These are phyloP conservation scores for Holtermannia corniformis DNA, from an alignment of 768 basidiomycete genomes.

Conservation along the genomic window DNA sequence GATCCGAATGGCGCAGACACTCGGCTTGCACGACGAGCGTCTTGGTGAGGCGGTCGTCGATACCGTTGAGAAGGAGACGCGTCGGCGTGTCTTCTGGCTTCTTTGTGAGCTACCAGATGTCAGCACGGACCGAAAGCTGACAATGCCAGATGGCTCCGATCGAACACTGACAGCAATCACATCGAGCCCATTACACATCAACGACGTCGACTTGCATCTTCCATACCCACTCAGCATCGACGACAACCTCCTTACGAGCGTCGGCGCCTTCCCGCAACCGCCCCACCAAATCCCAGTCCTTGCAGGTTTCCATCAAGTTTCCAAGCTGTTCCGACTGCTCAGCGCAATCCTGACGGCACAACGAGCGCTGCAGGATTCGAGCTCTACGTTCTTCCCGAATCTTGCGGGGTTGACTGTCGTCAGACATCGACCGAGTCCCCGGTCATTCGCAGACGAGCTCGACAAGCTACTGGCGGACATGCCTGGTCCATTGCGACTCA, in stretches of 20 bases:
- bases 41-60: conserved; percentile 5
- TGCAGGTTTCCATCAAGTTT: conserved; percentile 18
- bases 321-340: conserved; percentile 17
- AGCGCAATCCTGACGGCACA: conserved; percentile 8
- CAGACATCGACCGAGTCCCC: neutral
- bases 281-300: conserved; percentile 12
- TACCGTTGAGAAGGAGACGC: conserved; percentile 15
- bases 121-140: neutral
- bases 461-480: conserved; percentile 7
- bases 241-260: conserved; percentile 17
- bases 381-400: conserved; percentile 3
- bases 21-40: conserved; percentile 21
- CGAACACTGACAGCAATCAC: conserved; percentile 18
- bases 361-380: neutral
- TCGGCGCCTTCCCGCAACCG: conserved; percentile 16
- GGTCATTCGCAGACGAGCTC: conserved; percentile 8
- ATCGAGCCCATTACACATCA: conserved; percentile 12
- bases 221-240: conserved; percentile 16
- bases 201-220: conserved; percentile 17
- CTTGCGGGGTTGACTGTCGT: neutral
- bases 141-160: conserved; percentile 19
- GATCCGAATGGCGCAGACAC: conserved; percentile 11
- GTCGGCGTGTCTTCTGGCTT: conserved; percentile 24
- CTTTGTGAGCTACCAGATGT: conserved; percentile 13
- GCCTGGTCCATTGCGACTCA: conserved; percentile 5